Conservation (phyloP, 257 asterid species). For the Nemophila menziesii region DNA sequence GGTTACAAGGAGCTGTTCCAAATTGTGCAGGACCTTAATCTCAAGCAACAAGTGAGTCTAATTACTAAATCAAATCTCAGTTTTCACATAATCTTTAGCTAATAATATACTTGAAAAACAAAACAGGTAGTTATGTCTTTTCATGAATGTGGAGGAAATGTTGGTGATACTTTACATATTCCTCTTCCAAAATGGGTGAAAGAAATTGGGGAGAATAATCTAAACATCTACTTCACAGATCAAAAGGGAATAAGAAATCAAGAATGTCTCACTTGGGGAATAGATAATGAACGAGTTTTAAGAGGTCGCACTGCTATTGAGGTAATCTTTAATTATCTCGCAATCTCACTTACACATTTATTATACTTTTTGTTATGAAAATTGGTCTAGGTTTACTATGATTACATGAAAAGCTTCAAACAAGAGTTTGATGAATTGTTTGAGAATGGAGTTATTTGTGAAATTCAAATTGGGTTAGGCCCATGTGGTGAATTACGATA, state of each 20-base stretch:
- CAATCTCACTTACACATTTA: too few species aligned
- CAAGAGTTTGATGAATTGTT: slow-evolving; percentile 70
- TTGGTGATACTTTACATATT: slow-evolving; percentile 74
- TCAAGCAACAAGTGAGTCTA: slow-evolving; percentile 47
- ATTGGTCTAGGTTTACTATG: slow-evolving; percentile 55
- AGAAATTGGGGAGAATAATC: slow-evolving; percentile 39
- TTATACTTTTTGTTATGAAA: background rate
- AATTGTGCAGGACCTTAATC: slow-evolving; percentile 41
- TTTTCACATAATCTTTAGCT: background rate
- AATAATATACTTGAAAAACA: background rate
- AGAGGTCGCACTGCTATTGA: slow-evolving; percentile 57
- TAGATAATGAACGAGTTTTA: slow-evolving; percentile 60
- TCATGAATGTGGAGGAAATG: slow-evolving; percentile 76
- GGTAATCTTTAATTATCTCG: slow-evolving; percentile 45
- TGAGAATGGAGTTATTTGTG: slow-evolving; percentile 42
- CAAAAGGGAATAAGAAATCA: slow-evolving; percentile 44
- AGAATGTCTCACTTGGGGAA: slow-evolving; percentile 81
- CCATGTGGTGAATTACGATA: slow-evolving; percentile 75
- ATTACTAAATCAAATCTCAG: background rate
- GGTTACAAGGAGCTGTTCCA: slow-evolving; percentile 53
- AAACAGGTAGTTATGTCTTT: slow-evolving; percentile 75
- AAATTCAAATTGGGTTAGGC: slow-evolving; percentile 77
- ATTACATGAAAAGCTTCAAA: slow-evolving; percentile 74
- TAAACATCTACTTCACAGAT: slow-evolving; percentile 61
- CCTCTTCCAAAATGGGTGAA: slow-evolving; percentile 70